phyloP scores from a whole-genome alignment of 129 eudicot genomes.

The Chrysanthemum seticuspe region DNA sequence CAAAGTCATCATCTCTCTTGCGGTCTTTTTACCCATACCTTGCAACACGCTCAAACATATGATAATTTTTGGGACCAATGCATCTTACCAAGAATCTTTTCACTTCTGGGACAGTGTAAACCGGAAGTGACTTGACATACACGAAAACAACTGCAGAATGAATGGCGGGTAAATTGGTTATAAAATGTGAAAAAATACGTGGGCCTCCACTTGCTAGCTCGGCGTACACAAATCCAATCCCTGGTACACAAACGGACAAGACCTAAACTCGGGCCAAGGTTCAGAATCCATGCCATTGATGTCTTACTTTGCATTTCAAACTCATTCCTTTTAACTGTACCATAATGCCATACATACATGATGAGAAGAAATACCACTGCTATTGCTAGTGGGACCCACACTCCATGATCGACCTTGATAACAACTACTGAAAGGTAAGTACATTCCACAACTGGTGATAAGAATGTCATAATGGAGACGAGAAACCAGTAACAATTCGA shows the following conservation, averaged over 20 bases:
- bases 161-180: not conserved
- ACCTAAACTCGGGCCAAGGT: not conserved
- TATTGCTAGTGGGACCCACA: not conserved
- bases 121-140: not conserved
- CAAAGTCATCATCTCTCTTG: not conserved
- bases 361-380: not conserved
- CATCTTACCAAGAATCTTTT: constrained; percentile 62
- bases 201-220: not conserved
- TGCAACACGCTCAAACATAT: constrained; percentile 78
- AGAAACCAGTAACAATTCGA: not conserved
- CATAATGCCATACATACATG: not conserved
- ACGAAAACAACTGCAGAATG: not conserved
- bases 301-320: not conserved
- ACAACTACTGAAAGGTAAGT: too few relatives aligned
- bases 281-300: not conserved
- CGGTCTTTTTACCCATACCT: constrained; percentile 70
- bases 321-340: not conserved
- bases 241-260: not conserved
- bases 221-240: not conserved
- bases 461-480: not conserved
- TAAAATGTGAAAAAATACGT: not conserved
- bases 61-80: constrained; percentile 64
- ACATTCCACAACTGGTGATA: not conserved
- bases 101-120: constrained; percentile 12
- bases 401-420: not conserved